These are phyloP conservation scores for Yamadazyma pseudoaaseri DNA, from an alignment of 1,139 yeast genomes.

Conservation along the genomic window DNA sequence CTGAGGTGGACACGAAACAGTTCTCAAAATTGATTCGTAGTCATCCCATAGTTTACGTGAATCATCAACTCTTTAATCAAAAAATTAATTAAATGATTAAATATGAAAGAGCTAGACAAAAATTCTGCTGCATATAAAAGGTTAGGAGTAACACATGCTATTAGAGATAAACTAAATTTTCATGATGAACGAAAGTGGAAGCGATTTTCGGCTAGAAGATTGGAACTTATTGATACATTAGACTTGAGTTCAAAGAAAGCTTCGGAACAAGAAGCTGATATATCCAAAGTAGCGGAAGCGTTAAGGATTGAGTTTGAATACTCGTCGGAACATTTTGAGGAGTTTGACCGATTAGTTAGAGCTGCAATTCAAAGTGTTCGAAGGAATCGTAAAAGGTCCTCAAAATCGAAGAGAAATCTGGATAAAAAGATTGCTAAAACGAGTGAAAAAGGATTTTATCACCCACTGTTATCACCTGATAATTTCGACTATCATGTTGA, in stretches of 20 bases:
- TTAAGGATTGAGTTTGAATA: constrained; percentile 76
- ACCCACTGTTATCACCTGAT: constrained; percentile 1
- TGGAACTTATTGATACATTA: constrained; percentile 82
- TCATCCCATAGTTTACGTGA: constrained; percentile 9
- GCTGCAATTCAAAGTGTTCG: constrained; percentile 80
- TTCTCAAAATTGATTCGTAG: constrained; percentile 10
- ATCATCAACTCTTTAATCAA: too few species aligned
- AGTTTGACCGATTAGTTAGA: constrained; percentile 85
- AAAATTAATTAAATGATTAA: constrained; percentile 1
- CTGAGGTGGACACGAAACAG: constrained; percentile 8
- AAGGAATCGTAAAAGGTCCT: constrained; percentile 43
- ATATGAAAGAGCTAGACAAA: constrained; percentile 5
- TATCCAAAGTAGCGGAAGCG: constrained; percentile 71
- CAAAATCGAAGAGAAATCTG: constrained; percentile 24
- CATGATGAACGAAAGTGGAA: constrained; percentile 85
- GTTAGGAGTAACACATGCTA: constrained; percentile 74
- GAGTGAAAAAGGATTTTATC: background rate
- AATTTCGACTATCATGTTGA: constrained; percentile 10
- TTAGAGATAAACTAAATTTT: constrained; percentile 72
- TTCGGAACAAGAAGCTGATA: constrained; percentile 85
- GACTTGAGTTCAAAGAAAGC: constrained; percentile 80
- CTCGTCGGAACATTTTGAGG: constrained; percentile 54
- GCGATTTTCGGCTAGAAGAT: constrained; percentile 79
- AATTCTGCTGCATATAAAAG: constrained; percentile 9
- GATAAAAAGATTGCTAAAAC: constrained; percentile 2